Conservation (phyloP, 148 eudicot species). For the Rhododendron williamsianum region DNA sequence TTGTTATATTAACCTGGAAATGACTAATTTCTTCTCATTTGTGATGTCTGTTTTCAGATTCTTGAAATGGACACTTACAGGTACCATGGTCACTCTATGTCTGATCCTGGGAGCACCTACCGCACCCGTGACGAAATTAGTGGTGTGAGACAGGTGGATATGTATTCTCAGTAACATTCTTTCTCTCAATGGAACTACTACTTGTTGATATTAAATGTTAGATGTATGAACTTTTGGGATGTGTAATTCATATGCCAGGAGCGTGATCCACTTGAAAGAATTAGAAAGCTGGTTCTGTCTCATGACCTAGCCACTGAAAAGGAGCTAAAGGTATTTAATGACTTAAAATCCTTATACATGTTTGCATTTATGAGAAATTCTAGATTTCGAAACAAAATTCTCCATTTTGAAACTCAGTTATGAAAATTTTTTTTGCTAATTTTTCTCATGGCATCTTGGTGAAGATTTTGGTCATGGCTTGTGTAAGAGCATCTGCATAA, state of each 20-base stretch:
- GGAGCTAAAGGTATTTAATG: slow-evolving; percentile 67
- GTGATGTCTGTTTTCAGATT: slow-evolving; percentile 46
- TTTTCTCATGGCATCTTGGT: slow-evolving; percentile 1
- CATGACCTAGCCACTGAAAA: slow-evolving; percentile 82
- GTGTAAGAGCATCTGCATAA: too few species aligned
- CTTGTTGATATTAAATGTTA: background rate
- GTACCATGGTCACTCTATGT: slow-evolving; percentile 99
- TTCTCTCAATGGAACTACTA: background rate
- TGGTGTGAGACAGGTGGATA: slow-evolving; percentile 74
- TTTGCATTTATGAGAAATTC: background rate
- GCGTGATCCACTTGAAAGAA: slow-evolving; percentile 95
- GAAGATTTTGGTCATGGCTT: background rate
- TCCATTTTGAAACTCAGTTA: background rate
- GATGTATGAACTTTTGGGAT: background rate
- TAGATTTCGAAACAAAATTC: background rate
- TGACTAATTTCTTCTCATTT: background rate
- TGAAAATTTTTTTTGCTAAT: background rate
- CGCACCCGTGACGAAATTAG: slow-evolving; percentile 93
- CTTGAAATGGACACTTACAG: slow-evolving; percentile 99
- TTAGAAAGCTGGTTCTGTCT: slow-evolving; percentile 62
- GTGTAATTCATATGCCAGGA: slow-evolving; percentile 41
- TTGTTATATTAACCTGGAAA: background rate
- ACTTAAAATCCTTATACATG: background rate
- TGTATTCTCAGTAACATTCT: background rate
- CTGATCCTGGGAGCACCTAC: slow-evolving; percentile 99